Percentiles rank a stretch among this genome's conserved stretches.
phyloP scores from a whole-genome alignment of 148 eudicot genomes.

The Rheum nobile region DNA sequence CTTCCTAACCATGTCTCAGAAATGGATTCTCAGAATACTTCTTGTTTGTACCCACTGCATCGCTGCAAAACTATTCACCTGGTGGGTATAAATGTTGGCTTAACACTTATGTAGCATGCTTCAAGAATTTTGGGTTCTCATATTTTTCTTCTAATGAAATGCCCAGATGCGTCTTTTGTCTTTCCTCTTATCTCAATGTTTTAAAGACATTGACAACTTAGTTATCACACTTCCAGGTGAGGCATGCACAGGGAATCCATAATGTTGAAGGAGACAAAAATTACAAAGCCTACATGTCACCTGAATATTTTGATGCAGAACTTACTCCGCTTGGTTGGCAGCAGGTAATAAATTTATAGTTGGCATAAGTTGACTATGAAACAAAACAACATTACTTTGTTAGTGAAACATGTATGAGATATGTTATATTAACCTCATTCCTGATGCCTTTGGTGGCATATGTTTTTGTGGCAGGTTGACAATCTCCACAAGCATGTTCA shows the following conservation, averaged over 20 bases:
- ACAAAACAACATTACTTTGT: not conserved
- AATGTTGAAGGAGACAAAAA: slow-evolving; percentile 90
- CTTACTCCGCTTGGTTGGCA: slow-evolving; percentile 90
- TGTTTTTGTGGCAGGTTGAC: slow-evolving; percentile 53
- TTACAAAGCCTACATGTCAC: slow-evolving; percentile 70
- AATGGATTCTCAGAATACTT: slow-evolving; percentile 52
- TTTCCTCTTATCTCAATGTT: not conserved
- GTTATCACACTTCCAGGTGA: slow-evolving; percentile 47
- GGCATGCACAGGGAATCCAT: slow-evolving; percentile 97
- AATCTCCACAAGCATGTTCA: slow-evolving; percentile 75
- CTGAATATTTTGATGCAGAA: slow-evolving; percentile 88
- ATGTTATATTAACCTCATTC: not conserved
- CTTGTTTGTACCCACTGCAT: slow-evolving; percentile 65
- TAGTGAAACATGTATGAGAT: not conserved
- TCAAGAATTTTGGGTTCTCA: not conserved
- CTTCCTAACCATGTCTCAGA: slow-evolving; percentile 18
- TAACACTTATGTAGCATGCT: slow-evolving; percentile 6
- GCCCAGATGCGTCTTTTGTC: not conserved
- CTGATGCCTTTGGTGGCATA: not conserved
- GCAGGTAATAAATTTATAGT: slow-evolving; percentile 47
- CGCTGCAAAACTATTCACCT: slow-evolving; percentile 81
- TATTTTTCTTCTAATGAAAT: not conserved
- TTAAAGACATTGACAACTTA: slow-evolving; percentile 18
- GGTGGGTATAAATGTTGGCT: slow-evolving; percentile 42
- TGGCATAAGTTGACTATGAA: not conserved